Percentiles rank a stretch among this genome's conserved stretches.
Evolutionary conservation across 1,284 basidiomycete genomes (phyloP).

Genomic region (Rhizopogon parksii): DNA sequence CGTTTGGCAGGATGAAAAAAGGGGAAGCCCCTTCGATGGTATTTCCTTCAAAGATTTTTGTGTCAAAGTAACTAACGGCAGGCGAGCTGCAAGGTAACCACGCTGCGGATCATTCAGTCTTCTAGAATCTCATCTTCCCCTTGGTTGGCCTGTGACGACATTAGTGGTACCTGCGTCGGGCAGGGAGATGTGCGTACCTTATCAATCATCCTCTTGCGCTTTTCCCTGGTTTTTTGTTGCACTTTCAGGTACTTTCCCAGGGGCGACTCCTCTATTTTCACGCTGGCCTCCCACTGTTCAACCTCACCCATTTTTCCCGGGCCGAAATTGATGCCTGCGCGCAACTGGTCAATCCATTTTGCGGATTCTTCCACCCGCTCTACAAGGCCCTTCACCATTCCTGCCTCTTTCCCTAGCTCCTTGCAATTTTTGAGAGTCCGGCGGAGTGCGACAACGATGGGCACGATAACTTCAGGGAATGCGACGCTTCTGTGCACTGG

Average conservation of each 20-base stretch:
- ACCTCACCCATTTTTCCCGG: constrained; percentile 68
- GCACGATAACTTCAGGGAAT: constrained; percentile 91
- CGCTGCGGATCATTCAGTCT: constrained; percentile 24
- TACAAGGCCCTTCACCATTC: constrained; percentile 63
- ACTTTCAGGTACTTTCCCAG: constrained; percentile 76
- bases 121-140: constrained; percentile 66
- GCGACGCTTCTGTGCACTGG: constrained; percentile 75
- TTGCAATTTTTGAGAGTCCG: constrained; percentile 61
- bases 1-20: not conserved
- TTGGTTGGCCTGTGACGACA: constrained; percentile 47
- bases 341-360: constrained; percentile 67
- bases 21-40: not conserved
- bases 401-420: constrained; percentile 49
- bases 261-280: constrained; percentile 66
- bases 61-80: not conserved
- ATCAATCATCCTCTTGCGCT: constrained; percentile 67
- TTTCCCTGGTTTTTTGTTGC: constrained; percentile 75
- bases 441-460: constrained; percentile 67
- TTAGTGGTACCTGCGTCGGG: constrained; percentile 1
- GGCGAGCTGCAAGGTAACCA: too few relatives aligned
- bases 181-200: constrained; percentile 43
- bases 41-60: not conserved
- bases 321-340: constrained; percentile 65
- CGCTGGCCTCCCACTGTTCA: constrained; percentile 60
- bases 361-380: constrained; percentile 82